phyloP scores from a whole-genome alignment of 176 grass and related monocot genomes.

The Oropetium thomaeum region DNA sequence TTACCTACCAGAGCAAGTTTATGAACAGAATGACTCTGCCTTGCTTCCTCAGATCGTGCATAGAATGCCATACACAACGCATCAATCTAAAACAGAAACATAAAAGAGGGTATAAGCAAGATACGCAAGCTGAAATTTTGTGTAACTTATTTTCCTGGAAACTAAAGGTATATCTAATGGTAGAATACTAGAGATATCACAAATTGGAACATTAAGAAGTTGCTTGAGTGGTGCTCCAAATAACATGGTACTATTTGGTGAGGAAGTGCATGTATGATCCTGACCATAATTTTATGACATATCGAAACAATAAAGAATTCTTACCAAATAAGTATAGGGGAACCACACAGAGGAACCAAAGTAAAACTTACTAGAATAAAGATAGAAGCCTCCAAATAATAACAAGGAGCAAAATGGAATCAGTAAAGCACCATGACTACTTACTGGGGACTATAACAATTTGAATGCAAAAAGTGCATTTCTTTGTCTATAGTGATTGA shows the following conservation, averaged over 20 bases:
- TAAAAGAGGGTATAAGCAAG: conserved; percentile 21
- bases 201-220: not conserved
- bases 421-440: not conserved
- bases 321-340: not conserved
- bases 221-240: not conserved
- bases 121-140: conserved; percentile 23
- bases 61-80: conserved; percentile 97
- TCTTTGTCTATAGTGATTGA: not conserved
- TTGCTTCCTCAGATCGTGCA: conserved; percentile 94
- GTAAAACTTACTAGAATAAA: not conserved
- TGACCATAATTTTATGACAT: not conserved
- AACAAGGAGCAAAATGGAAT: not conserved
- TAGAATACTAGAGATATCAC: conserved; percentile 3
- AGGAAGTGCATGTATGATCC: not conserved
- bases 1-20: conserved; percentile 84
- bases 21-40: conserved; percentile 94
- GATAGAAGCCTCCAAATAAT: not conserved
- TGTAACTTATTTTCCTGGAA: conserved; percentile 13
- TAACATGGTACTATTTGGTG: not conserved
- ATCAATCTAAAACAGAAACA: conserved; percentile 70
- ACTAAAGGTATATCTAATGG: not conserved
- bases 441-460: not conserved
- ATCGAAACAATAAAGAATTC: not conserved
- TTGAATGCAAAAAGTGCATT: not conserved
- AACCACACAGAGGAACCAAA: not conserved